Evolutionary conservation across 192 early-diverging fungal species (phyloP).

Genomic region (Coemansia reversa): DNA sequence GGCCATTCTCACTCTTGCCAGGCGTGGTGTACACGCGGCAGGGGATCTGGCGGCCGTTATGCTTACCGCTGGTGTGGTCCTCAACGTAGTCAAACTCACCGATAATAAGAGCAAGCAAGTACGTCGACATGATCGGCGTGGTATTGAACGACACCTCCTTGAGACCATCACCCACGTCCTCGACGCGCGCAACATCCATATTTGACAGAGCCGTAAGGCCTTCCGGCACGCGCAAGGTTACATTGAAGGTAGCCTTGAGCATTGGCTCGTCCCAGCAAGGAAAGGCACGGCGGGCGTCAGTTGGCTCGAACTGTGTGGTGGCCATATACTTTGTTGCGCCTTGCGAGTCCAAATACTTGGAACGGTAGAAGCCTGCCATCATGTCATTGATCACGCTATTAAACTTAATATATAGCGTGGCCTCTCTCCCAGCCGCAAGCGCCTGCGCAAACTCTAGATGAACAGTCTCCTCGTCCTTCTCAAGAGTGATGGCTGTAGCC

Average conservation of each 20-base stretch:
- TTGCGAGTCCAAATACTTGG: slow-evolving; percentile 65
- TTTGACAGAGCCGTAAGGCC: slow-evolving; percentile 86
- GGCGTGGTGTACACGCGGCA: slow-evolving; percentile 69
- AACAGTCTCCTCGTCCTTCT: slow-evolving; percentile 47
- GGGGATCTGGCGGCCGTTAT: slow-evolving; percentile 50
- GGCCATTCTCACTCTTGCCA: slow-evolving; percentile 62
- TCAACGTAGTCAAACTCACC: slow-evolving; percentile 83
- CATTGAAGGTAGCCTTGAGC: slow-evolving; percentile 92
- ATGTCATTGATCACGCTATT: slow-evolving; percentile 74
- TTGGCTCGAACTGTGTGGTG: slow-evolving; percentile 94
- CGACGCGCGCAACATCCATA: slow-evolving; percentile 61
- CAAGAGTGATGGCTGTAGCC: slow-evolving; percentile 26
- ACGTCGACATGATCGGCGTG: slow-evolving; percentile 82
- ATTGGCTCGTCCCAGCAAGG: slow-evolving; percentile 87
- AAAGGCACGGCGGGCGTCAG: slow-evolving; percentile 85
- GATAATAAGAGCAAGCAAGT: slow-evolving; percentile 72
- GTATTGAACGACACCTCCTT: slow-evolving; percentile 65
- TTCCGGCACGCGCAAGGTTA: slow-evolving; percentile 76
- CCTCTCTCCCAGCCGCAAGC: slow-evolving; percentile 54
- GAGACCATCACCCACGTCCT: slow-evolving; percentile 9
- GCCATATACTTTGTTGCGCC: slow-evolving; percentile 71
- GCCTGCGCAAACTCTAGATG: slow-evolving; percentile 63
- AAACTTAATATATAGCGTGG: slow-evolving; percentile 60
- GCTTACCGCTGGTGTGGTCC: slow-evolving; percentile 39
- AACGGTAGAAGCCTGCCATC: slow-evolving; percentile 95